These are phyloP conservation scores for Ustilago trichophora DNA, from an alignment of 1,284 basidiomycete species.

Conservation along the genomic window DNA sequence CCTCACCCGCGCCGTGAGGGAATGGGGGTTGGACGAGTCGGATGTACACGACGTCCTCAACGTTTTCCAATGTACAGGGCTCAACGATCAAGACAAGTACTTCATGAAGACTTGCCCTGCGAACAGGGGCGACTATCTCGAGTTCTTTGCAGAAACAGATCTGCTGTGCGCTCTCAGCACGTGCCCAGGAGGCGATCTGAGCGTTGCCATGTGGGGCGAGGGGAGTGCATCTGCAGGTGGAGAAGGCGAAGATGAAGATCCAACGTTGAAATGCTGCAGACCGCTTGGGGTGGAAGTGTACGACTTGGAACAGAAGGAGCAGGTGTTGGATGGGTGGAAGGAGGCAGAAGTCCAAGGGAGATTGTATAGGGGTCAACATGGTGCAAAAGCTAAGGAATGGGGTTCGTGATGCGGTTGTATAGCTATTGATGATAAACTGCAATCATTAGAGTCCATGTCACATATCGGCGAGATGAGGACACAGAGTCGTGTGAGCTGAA, in stretches of 20 bases:
- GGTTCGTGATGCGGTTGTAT: too few species aligned
- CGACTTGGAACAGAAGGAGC: constrained; percentile 5
- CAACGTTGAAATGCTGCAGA: constrained; percentile 30
- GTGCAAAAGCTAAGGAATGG: constrained; percentile 2
- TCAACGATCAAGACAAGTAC: constrained; percentile 30
- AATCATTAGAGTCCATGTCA: too few species aligned
- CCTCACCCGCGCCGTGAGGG: constrained; percentile 16
- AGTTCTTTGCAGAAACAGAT: constrained; percentile 35
- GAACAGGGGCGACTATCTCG: constrained; percentile 26
- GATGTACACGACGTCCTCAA: constrained; percentile 37
- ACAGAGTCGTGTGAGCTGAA: too few species aligned
- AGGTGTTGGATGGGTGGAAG: constrained; percentile 4
- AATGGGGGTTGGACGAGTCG: constrained; percentile 18
- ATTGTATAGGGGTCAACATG: constrained; percentile 16
- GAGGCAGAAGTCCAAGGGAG: constrained; percentile 6
- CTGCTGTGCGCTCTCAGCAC: constrained; percentile 27
- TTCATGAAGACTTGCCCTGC: constrained; percentile 42
- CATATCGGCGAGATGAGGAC: too few species aligned
- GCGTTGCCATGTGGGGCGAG: constrained; percentile 36
- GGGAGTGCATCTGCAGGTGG: neutral
- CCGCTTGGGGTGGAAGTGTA: constrained; percentile 38
- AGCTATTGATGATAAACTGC: too few species aligned
- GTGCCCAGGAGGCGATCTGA: constrained; percentile 29
- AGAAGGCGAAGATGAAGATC: constrained; percentile 11
- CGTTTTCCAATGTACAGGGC: constrained; percentile 35